Base-by-base conservation (phyloP, 2,329 filamentous ascomycete genomes). In the Colletotrichum caudatum region DNA sequence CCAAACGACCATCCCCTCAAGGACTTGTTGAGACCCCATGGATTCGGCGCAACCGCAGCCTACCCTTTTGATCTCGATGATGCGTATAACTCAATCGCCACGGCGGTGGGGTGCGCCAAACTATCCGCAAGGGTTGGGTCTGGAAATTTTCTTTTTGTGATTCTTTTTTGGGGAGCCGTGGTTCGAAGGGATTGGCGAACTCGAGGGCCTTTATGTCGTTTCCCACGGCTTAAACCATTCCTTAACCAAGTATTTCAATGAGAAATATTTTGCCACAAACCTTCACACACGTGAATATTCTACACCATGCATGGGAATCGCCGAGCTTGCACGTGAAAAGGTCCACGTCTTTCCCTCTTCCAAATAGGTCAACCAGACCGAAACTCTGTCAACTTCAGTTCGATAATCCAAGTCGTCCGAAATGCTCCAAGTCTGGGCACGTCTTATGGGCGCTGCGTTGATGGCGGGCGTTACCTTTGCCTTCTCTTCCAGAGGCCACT, bases 41-140 rank as follows among this genome's bases (percentile, higher is more conserved):
- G 11, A 6, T 29, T 35, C 7, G 18, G n/a, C 4, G 29, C 29
- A 33, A 33, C 4, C 51, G 20, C 5, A 26, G 26, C 26, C n/a
- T n/a, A n/a, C n/a, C n/a, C n/a, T n/a, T n/a, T 53, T 29, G 29
- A 29, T 16, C 16, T 11, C 20, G 46, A 5, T 5, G 51, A 5
- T 35, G 5, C 35, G 35, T 37, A 37, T 29, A 33, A 16, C 29
- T 14, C 37, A 4, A 12, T n/a, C 8, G 18, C 16, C 5, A 41
- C 7, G 35, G 35, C 6, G 6, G 11, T 18, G 6, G n/a, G 3
- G 54, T 54, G 37, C 23, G 11, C 2, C 35, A 39, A 39, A 41
- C 35, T 26, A 23, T 12, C 60, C 48, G 18, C 48, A 53, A 63
- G 48, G 60, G 60, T 63, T 61, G 41, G 39, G 1, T 20, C 8